A percentile compares a stretch with the other conserved stretches of the same genome.
These are phyloP conservation scores for Neurospora tetrasperma DNA, from an alignment of 495 filamentous ascomycete genomes.

Conservation along the genomic window DNA sequence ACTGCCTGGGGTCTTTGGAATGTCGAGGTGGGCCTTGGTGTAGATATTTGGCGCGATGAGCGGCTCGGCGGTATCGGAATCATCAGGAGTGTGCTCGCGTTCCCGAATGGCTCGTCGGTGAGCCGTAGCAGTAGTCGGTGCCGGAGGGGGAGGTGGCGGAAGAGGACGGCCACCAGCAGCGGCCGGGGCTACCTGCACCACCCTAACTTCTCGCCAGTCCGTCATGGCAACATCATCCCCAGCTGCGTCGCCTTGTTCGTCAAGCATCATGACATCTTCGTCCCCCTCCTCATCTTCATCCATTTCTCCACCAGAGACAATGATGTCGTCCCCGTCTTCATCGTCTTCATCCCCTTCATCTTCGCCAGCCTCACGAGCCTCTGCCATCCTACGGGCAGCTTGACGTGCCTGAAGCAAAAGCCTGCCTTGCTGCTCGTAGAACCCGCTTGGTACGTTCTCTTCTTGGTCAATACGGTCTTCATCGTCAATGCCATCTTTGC, in stretches of 20 bases:
- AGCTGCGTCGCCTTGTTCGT: constrained; percentile 18
- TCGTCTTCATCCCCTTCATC: constrained; percentile 62
- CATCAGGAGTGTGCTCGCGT: constrained; percentile 47
- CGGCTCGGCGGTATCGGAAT: constrained; percentile 49
- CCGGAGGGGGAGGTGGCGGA: constrained; percentile 53
- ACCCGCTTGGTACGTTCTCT: constrained; percentile 20
- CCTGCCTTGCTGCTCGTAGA: constrained; percentile 21
- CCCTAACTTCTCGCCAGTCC: constrained; percentile 33
- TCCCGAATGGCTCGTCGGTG: constrained; percentile 32
- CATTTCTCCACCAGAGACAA: constrained; percentile 29
- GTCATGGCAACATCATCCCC: constrained; percentile 54
- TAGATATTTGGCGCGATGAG: constrained; percentile 45
- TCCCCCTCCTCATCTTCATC: constrained; percentile 43
- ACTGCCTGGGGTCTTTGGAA: constrained; percentile 46
- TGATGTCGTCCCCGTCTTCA: constrained; percentile 26
- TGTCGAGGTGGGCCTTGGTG: constrained; percentile 43
- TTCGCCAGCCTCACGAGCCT: constrained; percentile 50
- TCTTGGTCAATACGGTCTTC: constrained; percentile 47
- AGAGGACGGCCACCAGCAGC: constrained; percentile 59
- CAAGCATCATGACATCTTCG: constrained; percentile 40
- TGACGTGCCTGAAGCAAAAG: constrained; percentile 26
- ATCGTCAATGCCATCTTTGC: constrained; percentile 80
- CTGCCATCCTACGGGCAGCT: constrained; percentile 42
- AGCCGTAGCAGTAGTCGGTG: constrained; percentile 23
- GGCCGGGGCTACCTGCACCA: constrained; percentile 54